Base-by-base conservation (phyloP, 257 asterid species). In the Fraxinus anomala region DNA sequence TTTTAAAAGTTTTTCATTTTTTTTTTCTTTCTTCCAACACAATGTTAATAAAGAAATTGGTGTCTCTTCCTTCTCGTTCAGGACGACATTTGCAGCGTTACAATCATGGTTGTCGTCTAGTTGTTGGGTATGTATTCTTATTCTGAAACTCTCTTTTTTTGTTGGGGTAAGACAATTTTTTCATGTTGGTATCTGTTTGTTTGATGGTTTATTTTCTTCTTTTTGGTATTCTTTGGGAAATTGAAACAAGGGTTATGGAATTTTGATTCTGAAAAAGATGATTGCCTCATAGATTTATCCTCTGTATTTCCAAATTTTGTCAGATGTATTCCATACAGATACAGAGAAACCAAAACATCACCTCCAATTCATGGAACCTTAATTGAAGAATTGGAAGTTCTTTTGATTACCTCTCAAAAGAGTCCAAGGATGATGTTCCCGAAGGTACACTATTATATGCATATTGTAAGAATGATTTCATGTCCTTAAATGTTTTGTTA, bases 381-480 rank as follows among this genome's bases (percentile, higher is more conserved):
- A 34, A 81, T 88, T 71, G 91, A 90, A 75, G 97, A 95, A 72
- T 67, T 95, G 74, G 98, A 95, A 82, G 86, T 95, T 80, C 94
- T 95, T 65, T 74, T 95, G 85, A 89, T 95, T 81, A 93, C 96
- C 88, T 95, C 99, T 0, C 99, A 91, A 72, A 95, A 90, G 84
- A 91, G 97, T 76, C 54, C 96, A 51, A 90, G 86, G 84, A 80
- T 92, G 90, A 93, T 93, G 99, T 95, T 95, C 87, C 99, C 99
- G 5, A 95, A 95, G 97, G 99, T 94, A 87, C 3, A 14, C 1
- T n/a, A 16, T 63, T 19, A 8, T 63, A 63, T 76, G 28, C 49
- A 2, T 11, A 10, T 40, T 40, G 49, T 40, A 47, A 47, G n/a
- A 47, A 47, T 14, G 19, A 47, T 63, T 63, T 24, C 7, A 59